These are phyloP conservation scores for Vachellia pachyceras DNA, from an alignment of 306 rosid species.

Conservation along the genomic window DNA sequence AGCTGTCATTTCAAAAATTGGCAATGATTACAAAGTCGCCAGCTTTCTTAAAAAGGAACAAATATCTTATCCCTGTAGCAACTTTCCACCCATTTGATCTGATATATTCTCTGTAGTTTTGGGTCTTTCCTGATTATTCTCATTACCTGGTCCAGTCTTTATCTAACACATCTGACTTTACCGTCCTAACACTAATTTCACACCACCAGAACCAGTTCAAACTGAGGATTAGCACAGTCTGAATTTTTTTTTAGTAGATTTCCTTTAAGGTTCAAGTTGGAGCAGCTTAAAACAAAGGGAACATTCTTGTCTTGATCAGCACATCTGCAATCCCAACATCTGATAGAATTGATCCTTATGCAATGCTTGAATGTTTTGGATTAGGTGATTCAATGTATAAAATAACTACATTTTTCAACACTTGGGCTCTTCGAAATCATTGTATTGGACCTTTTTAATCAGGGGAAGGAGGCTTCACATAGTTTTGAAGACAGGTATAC, in stretches of 20 bases:
- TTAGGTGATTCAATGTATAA: background rate
- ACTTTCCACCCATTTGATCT: constrained; percentile 34
- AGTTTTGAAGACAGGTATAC: background rate
- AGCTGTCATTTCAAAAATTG: no score
- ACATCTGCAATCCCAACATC: background rate
- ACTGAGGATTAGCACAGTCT: background rate
- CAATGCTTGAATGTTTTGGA: background rate
- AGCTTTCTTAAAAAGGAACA: no score
- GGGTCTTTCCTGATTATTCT: constrained; percentile 28
- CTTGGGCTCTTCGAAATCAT: background rate
- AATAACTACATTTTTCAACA: background rate
- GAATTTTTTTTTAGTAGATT: background rate
- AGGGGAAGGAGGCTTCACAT: background rate
- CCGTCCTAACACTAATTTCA: background rate
- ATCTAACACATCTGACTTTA: background rate
- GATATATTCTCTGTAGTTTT: no score
- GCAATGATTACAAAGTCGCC: no score
- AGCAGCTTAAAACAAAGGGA: background rate
- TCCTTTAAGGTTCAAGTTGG: background rate
- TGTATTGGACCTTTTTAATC: background rate
- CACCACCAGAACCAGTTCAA: background rate
- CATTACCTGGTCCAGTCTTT: constrained; percentile 5
- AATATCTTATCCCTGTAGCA: constrained; percentile 38
- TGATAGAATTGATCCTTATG: background rate
- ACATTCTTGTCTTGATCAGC: background rate